Evolutionary conservation across 1,139 yeast species (phyloP), one percentile per base, ranked within the genome.

Genomic region (Geotrichum candidum): DNA sequence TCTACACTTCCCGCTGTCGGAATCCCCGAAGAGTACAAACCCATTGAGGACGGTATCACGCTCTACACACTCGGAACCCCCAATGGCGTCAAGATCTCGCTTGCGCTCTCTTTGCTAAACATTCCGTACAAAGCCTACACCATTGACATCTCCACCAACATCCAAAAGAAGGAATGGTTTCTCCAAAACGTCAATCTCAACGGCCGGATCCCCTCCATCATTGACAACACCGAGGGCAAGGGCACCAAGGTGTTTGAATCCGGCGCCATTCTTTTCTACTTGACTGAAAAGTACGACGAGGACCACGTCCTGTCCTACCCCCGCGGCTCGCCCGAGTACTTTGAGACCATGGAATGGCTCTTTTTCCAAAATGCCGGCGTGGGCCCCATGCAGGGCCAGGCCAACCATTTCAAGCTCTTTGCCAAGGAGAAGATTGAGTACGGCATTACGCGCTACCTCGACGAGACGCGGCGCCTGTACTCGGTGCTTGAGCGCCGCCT

Each of bases 311-410:
- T 72, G 68, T 79, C 82, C 53, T 84, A 77, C 67, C 76, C 75
- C 7, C 67, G 67, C 27, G 83, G 82, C 2, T 73, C 84, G 22
- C 73, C 70, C 38, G 74, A 78, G 56, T 83, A 83, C 72, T 84
- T 79, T 72, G 80, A 78, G 65, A 78, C 80, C 67, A 68, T 81
- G 63, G 84, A 83, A 64, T 78, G 85, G 79, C 65, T 81, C 22
- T 76, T 78, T 59, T 84, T 83, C 76, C 87, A 83, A 70, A 79
- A 82, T 73, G 82, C 85, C 0, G 86, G 86, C 7, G 74, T 82
- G 57, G 85, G 87, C 31, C 87, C 88, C 61, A 81, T 82, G 79
- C 84, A 80, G 66, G 87, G 88, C 11, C 87, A 84, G 68, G 83
- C 82, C 48, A 72, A 74, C 65, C 84, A 81, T 69, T 85, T 83